Evolutionary conservation across 768 basidiomycete species (phyloP), one percentile per base, ranked within the genome.

Genomic region (Podaxis sp.): DNA sequence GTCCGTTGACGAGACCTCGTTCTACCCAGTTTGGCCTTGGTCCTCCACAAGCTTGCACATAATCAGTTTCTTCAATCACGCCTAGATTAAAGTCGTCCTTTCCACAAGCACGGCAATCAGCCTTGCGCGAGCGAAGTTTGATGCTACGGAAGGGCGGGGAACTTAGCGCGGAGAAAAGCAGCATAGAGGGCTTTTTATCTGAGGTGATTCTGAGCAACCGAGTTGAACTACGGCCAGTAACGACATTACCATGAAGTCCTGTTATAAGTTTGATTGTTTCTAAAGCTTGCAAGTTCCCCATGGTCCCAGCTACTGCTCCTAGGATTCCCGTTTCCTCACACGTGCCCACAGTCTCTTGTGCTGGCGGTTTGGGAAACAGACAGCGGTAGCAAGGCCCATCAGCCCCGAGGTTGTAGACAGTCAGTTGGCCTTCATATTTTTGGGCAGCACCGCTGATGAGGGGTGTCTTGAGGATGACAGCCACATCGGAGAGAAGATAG

Each of bases 391-490:
- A 99, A 0, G 95, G 95, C 1, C 93, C 88, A 28, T 82, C 74
- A 18, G 75, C 72, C 5, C 81, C 84, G 3, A 87, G 73, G 68
- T 93, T 91, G 70, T 91, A 94, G 13, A 83, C 77, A 67, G 84
- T 88, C 4, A 94, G 78, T 69, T 93, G 92, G 0, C 92, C 92
- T 62, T 93, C 91, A 65, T 82, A 89, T 66, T 84, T 84, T 68
- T 92, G 92, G 0, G 97, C 97, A 1, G 95, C 97, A 6, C 96
- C 96, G 60, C 91, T 93, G 38, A 98, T 88, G 40, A 98, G 86
- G 13, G 93, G 90, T 50, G 87, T 91, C n/a, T 76, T 74, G 1
- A 95, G 81, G 1, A 75, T 76, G 40, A 94, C 90, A 14, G 90
- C 85, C 0, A 85, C 84, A 70, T 98, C 95, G 25, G 93, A 95